Evolutionary conservation across 2,329 filamentous ascomycete species (phyloP).

Genomic region (Parafenestella ontariensis): DNA sequence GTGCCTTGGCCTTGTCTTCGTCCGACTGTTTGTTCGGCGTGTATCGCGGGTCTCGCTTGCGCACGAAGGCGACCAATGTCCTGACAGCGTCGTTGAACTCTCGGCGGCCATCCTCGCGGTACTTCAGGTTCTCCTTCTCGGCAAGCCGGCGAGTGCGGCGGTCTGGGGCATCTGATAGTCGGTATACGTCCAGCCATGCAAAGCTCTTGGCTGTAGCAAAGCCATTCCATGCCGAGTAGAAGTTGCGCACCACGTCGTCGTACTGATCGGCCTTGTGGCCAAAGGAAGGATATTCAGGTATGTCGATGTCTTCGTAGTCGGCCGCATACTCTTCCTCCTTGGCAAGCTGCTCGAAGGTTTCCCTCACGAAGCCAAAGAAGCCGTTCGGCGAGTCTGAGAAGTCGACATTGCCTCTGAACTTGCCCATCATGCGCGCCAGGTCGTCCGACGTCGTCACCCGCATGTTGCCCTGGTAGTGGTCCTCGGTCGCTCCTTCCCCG

Average conservation of each 20-base stretch:
- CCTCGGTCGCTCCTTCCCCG: conserved; percentile 53
- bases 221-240: conserved; percentile 80
- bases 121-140: conserved; percentile 92
- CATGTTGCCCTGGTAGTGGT: conserved; percentile 71
- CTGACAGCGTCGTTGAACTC: conserved; percentile 94
- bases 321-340: conserved; percentile 80
- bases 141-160: conserved; percentile 81
- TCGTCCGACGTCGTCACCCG: conserved; percentile 82
- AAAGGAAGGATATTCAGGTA: conserved; percentile 79
- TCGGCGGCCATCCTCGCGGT: conserved; percentile 79
- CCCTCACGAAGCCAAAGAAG: conserved; percentile 81
- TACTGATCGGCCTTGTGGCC: conserved; percentile 78
- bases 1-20: conserved; percentile 76
- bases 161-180: conserved; percentile 85
- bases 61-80: conserved; percentile 84
- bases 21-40: conserved; percentile 78
- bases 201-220: conserved; percentile 89
- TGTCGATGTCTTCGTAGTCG: conserved; percentile 68
- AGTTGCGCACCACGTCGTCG: conserved; percentile 76
- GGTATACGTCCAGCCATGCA: conserved; percentile 86
- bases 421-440: conserved; percentile 77
- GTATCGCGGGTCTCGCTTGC: conserved; percentile 89
- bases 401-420: conserved; percentile 78
- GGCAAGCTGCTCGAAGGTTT: conserved; percentile 80
- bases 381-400: conserved; percentile 81